Base-by-base conservation (phyloP, 768 basidiomycete species). In the Rossbeevera mucosa region DNA sequence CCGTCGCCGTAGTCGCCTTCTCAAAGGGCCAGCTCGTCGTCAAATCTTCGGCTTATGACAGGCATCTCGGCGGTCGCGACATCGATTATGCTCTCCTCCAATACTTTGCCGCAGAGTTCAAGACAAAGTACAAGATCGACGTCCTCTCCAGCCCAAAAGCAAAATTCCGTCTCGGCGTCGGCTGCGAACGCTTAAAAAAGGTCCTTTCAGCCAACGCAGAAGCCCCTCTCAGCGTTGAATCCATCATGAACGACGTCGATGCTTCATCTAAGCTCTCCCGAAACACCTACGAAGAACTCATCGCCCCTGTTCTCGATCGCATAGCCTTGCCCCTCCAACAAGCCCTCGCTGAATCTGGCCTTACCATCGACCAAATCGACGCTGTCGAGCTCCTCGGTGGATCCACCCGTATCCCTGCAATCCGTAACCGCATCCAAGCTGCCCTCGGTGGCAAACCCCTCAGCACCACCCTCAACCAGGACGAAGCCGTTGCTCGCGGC, bases 101-200 rank as follows among this genome's bases (percentile, higher is more conserved):
- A 60, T 82, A 98, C 76, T 98, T 98, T 66, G 80, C 94, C 8
- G 72, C 80, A 25, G 89, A 97, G 71, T 97, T 98, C 85, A 87
- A 93, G 74, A 68, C 72, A n/a, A 97, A 96, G 70, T 97, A 98
- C 83, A 96, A 94, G 73, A 92, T 98, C 66, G 94, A 98, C 69
- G 94, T 98, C 61, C 69, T 92, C 64, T 81, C 80, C 58, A 93
- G 79, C 72, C 89, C 92, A 59, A 97, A 97, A 72, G 96, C 94
- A 28, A 79, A 77, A 44, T 98, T 98, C 90, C 85, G 95, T 58
- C 84, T 99, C 51, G 65, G 78, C 22, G 86, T 86, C 14, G 85
- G 88, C 18, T 93, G 93, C 68, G 96, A 99, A 76, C 85, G 86
- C 67, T 80, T 97, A 66, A 97, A 98, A 79, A 98, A 98, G 75